Conservation (phyloP, 1,284 basidiomycete genomes). For the Ustilago shanxiensis region DNA sequence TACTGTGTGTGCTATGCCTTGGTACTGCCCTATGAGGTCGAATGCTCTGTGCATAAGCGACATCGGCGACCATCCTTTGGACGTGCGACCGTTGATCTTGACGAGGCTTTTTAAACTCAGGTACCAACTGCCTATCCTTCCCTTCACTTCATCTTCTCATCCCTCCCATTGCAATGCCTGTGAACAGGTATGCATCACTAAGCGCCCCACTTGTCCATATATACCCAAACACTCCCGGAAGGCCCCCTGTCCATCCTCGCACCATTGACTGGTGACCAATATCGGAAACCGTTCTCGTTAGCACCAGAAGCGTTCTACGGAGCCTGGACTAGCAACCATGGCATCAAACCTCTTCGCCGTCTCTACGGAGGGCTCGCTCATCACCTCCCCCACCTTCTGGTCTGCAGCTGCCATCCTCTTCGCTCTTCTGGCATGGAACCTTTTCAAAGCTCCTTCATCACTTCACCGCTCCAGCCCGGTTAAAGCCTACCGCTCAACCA, state of each 20-base stretch:
- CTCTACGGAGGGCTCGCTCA: conserved; percentile 27
- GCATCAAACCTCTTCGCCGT: conserved; percentile 26
- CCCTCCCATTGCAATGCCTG: background rate
- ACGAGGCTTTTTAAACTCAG: background rate
- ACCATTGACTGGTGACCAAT: background rate
- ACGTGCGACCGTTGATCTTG: background rate
- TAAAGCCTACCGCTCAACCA: conserved; percentile 26
- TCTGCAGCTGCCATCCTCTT: conserved; percentile 23
- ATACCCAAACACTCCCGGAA: background rate
- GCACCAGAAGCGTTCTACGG: background rate
- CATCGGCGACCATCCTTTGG: background rate
- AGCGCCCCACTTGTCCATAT: background rate
- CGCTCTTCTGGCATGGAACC: conserved; percentile 26
- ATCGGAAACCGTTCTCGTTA: no score
- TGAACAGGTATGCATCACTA: background rate
- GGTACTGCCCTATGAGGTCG: no score
- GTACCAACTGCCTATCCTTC: background rate
- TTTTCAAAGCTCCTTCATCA: conserved; percentile 30
- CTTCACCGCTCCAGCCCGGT: conserved; percentile 29
- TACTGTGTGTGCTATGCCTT: background rate
- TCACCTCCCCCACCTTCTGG: conserved; percentile 43
- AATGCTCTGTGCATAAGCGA: background rate
- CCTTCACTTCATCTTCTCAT: background rate
- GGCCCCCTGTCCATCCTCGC: background rate
- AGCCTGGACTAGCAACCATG: conserved; percentile 6